phyloP scores from a whole-genome alignment of 2,329 filamentous ascomycete genomes.

The Neofusicoccum laricinum region DNA sequence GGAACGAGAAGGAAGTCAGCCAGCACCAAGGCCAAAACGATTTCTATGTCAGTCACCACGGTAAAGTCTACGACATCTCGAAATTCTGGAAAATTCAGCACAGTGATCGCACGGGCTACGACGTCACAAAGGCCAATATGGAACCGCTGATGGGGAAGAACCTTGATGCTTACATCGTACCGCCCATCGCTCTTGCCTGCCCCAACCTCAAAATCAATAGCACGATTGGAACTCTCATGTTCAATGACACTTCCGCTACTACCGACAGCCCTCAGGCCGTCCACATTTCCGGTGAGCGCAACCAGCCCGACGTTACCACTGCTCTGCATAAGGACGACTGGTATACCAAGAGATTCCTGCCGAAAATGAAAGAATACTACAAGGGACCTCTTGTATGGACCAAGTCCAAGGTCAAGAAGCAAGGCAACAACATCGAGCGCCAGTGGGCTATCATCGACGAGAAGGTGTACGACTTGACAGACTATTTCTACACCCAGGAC shows the following conservation, averaged over 20 bases:
- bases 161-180: slow-evolving; percentile 80
- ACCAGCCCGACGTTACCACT: slow-evolving; percentile 39
- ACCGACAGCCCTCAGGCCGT: slow-evolving; percentile 48
- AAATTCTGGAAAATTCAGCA: slow-evolving; percentile 86
- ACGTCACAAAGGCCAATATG: slow-evolving; percentile 66
- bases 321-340: slow-evolving; percentile 64
- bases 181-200: slow-evolving; percentile 74
- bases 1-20: slow-evolving; percentile 67
- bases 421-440: slow-evolving; percentile 66
- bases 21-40: slow-evolving; percentile 70
- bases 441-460: slow-evolving; percentile 78
- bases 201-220: slow-evolving; percentile 64
- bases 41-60: slow-evolving; percentile 83
- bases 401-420: slow-evolving; percentile 53
- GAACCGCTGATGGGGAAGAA: slow-evolving; percentile 71
- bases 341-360: slow-evolving; percentile 74
- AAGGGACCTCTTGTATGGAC: slow-evolving; percentile 82
- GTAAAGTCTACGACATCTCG: slow-evolving; percentile 86
- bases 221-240: slow-evolving; percentile 52
- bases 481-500: slow-evolving; percentile 80
- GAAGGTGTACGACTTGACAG: slow-evolving; percentile 81
- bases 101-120: slow-evolving; percentile 63
- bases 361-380: slow-evolving; percentile 79
- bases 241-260: slow-evolving; percentile 62
- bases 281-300: slow-evolving; percentile 64